Conservation (phyloP, 2,329 filamentous ascomycete species). For the Penicillium sp. region DNA sequence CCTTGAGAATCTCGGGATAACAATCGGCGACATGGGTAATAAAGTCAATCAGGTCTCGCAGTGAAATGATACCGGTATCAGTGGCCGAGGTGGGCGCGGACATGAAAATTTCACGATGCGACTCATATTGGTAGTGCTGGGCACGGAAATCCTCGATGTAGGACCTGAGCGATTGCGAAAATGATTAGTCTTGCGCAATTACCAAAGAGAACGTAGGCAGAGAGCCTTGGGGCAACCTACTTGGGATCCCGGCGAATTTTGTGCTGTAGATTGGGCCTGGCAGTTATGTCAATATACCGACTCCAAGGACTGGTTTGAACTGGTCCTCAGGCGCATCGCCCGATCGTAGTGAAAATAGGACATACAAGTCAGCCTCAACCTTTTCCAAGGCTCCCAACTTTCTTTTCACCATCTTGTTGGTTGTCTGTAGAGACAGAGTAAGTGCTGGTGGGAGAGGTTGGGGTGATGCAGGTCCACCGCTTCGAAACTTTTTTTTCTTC, state of each 20-base stretch:
- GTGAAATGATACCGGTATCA: slow-evolving; percentile 74
- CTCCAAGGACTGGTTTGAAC: neutral
- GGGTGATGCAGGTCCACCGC: slow-evolving; percentile 61
- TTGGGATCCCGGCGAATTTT: slow-evolving; percentile 85
- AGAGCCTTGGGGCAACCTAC: slow-evolving; percentile 45
- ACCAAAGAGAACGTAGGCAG: neutral
- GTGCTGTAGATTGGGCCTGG: slow-evolving; percentile 79
- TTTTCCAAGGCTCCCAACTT: slow-evolving; percentile 93
- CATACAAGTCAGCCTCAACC: slow-evolving; percentile 82
- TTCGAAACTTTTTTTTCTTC: slow-evolving; percentile 31
- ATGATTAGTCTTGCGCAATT: slow-evolving; percentile 4
- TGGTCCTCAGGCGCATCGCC: slow-evolving; percentile 4
- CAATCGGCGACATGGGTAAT: slow-evolving; percentile 91
- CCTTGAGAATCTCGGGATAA: slow-evolving; percentile 75
- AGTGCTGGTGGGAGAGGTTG: slow-evolving; percentile 60
- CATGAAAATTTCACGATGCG: slow-evolving; percentile 87
- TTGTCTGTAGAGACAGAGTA: neutral
- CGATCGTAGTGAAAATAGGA: slow-evolving; percentile 1
- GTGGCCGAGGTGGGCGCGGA: slow-evolving; percentile 76
- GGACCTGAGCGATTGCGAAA: slow-evolving; percentile 53
- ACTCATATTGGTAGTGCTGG: slow-evolving; percentile 89
- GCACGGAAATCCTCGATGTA: slow-evolving; percentile 86
- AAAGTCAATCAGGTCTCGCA: slow-evolving; percentile 90
- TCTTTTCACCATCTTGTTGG: slow-evolving; percentile 69
- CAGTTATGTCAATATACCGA: slow-evolving; percentile 23